phyloP scores from a whole-genome alignment of 2,329 filamentous ascomycete genomes.

The Fusarium sp. region DNA sequence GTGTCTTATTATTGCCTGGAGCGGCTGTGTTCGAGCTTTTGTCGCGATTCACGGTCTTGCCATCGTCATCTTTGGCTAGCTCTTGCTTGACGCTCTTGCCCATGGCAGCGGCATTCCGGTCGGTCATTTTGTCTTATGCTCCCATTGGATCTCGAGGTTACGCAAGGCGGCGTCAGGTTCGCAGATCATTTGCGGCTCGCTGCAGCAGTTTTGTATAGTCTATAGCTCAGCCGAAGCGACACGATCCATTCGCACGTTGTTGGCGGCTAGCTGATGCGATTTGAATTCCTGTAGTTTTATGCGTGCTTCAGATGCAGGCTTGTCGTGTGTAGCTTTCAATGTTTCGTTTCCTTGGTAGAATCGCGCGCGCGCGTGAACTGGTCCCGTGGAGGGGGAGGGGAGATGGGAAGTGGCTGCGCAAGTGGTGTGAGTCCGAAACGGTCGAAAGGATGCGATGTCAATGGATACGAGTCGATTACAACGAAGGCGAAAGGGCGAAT shows the following conservation, averaged over 20 bases:
- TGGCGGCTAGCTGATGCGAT: slow-evolving; percentile 33
- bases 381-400: slow-evolving; percentile 39
- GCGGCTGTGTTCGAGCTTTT: slow-evolving; percentile 47
- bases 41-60: slow-evolving; percentile 50
- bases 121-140: slow-evolving; percentile 52
- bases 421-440: slow-evolving; percentile 37
- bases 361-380: slow-evolving; percentile 37
- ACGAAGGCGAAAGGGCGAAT: slow-evolving; percentile 24
- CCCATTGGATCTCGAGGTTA: slow-evolving; percentile 53
- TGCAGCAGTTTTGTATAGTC: slow-evolving; percentile 45
- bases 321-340: slow-evolving; percentile 26
- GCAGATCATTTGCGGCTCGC: slow-evolving; percentile 51
- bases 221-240: slow-evolving; percentile 45
- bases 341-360: slow-evolving; percentile 12
- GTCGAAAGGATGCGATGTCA: slow-evolving; percentile 28
- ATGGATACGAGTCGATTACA: slow-evolving; percentile 6
- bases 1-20: slow-evolving; percentile 63
- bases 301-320: slow-evolving; percentile 24
- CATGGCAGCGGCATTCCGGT: slow-evolving; percentile 52
- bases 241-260: slow-evolving; percentile 45
- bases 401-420: slow-evolving; percentile 38
- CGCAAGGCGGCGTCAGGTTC: slow-evolving; percentile 49
- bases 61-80: slow-evolving; percentile 44
- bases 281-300: slow-evolving; percentile 23
- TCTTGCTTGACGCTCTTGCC: slow-evolving; percentile 50